These are phyloP conservation scores for Clarireedia sp. DNA, from an alignment of 2,329 filamentous ascomycete genomes.

Conservation along the genomic window DNA sequence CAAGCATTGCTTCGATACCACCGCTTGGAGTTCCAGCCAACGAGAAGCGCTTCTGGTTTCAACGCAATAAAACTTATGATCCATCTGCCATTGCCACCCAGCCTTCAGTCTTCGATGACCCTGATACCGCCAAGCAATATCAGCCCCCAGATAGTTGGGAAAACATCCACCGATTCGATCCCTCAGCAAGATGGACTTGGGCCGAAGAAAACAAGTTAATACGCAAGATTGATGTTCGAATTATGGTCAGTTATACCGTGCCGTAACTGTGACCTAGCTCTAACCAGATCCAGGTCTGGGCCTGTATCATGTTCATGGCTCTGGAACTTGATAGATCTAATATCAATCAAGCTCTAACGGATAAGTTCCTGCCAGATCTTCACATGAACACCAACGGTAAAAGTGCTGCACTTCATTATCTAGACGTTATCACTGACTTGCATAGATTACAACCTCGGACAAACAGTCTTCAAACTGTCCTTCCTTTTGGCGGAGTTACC, in stretches of 20 bases:
- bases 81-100: slow-evolving; percentile 21
- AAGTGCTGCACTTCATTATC: too few relatives aligned
- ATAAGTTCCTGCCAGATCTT: slow-evolving; percentile 52
- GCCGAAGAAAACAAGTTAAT: slow-evolving; percentile 27
- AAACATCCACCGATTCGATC: slow-evolving; percentile 34
- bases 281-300: slow-evolving; percentile 18
- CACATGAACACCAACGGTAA: slow-evolving; percentile 36
- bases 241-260: slow-evolving; percentile 15
- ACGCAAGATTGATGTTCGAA: slow-evolving; percentile 27
- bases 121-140: slow-evolving; percentile 14
- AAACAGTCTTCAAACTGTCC: slow-evolving; percentile 31
- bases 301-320: slow-evolving; percentile 50
- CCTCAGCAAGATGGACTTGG: slow-evolving; percentile 32
- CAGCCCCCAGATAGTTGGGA: slow-evolving; percentile 29
- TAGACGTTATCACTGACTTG: not conserved
- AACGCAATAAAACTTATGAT: slow-evolving; percentile 19
- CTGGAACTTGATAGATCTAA: slow-evolving; percentile 55
- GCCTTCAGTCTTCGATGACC: slow-evolving; percentile 23
- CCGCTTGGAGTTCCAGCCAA: slow-evolving; percentile 11
- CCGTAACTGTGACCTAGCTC: too few relatives aligned
- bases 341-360: slow-evolving; percentile 48
- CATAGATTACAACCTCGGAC: slow-evolving; percentile 41
- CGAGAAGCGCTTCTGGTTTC: slow-evolving; percentile 21
- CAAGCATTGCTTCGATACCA: too few relatives aligned
- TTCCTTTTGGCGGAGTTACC: slow-evolving; percentile 43